Percentiles rank a stretch among this genome's conserved stretches.
phyloP scores from a whole-genome alignment of 345 rosid species.

The Brassica carinata region DNA sequence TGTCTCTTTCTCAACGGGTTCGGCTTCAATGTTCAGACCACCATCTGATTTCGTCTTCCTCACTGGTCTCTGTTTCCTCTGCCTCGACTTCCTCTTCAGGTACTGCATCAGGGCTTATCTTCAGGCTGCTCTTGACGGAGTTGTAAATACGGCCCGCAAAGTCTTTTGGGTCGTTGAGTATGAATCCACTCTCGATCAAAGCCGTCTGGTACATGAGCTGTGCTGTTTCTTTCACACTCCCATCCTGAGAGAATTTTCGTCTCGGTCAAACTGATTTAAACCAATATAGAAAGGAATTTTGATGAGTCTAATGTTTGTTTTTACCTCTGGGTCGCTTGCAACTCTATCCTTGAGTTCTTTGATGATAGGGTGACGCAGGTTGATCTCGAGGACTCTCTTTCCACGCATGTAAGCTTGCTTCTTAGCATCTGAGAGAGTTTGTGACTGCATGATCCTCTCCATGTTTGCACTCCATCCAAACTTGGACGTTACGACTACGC shows the following conservation, averaged over 20 bases:
- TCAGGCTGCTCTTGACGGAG: slow-evolving; percentile 76
- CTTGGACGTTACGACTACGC: slow-evolving; percentile 92
- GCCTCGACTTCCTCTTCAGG: slow-evolving; percentile 76
- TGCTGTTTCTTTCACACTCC: slow-evolving; percentile 70
- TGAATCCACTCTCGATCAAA: slow-evolving; percentile 93
- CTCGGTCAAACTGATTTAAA: not conserved
- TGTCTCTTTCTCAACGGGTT: slow-evolving; percentile 35
- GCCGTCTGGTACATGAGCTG: slow-evolving; percentile 91
- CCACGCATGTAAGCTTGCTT: slow-evolving; percentile 96
- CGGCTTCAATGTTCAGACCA: slow-evolving; percentile 37
- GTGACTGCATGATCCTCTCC: slow-evolving; percentile 98
- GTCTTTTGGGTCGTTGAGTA: slow-evolving; percentile 73
- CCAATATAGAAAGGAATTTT: not conserved
- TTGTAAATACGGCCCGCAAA: slow-evolving; percentile 78
- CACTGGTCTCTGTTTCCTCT: slow-evolving; percentile 53
- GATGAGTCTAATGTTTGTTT: not conserved
- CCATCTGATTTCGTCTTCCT: slow-evolving; percentile 37
- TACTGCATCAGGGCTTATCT: slow-evolving; percentile 72
- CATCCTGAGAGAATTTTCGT: slow-evolving; percentile 51
- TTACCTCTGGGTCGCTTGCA: slow-evolving; percentile 80
- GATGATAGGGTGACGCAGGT: slow-evolving; percentile 92
- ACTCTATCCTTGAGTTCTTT: slow-evolving; percentile 91
- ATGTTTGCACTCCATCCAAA: slow-evolving; percentile 97
- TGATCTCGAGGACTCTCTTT: slow-evolving; percentile 92
- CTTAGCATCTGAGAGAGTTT: slow-evolving; percentile 81